Evolutionary conservation across 495 filamentous ascomycete genomes (phyloP).

Genomic region (Xylaria sp.): DNA sequence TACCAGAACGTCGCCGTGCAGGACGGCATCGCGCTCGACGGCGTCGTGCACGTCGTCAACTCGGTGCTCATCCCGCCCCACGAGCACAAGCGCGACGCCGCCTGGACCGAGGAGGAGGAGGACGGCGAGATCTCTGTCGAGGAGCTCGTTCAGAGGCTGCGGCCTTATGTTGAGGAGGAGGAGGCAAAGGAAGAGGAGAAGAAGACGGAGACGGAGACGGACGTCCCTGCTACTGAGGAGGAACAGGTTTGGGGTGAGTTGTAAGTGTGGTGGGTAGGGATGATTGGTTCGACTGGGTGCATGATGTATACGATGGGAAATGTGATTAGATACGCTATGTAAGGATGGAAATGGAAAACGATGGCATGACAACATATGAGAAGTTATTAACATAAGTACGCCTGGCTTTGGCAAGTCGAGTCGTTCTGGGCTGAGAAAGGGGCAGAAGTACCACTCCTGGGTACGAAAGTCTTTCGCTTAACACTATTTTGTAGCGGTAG

Average conservation of each 20-base stretch:
- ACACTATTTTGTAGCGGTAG: background rate
- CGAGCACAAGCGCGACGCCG: slow-evolving; percentile 34
- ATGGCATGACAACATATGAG: background rate
- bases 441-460: slow-evolving; percentile 1
- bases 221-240: slow-evolving; percentile 39
- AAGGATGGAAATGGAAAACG: background rate
- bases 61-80: slow-evolving; percentile 78
- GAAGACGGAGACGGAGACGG: slow-evolving; percentile 23
- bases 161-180: slow-evolving; percentile 33
- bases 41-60: slow-evolving; percentile 76
- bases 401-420: background rate
- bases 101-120: slow-evolving; percentile 45
- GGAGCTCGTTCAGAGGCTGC: slow-evolving; percentile 66
- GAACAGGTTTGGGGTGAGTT: slow-evolving; percentile 33
- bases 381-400: background rate
- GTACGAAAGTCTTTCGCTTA: no score
- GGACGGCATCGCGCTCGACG: slow-evolving; percentile 74
- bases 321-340: background rate
- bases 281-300: background rate
- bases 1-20: slow-evolving; percentile 62
- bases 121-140: slow-evolving; percentile 67
- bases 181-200: slow-evolving; percentile 28
- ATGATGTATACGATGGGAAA: background rate
- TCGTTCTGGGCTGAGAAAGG: background rate
- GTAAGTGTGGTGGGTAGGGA: slow-evolving; percentile 19